phyloP scores from a whole-genome alignment of 192 early-diverging fungal genomes.

The Backusella mclennaniae region DNA sequence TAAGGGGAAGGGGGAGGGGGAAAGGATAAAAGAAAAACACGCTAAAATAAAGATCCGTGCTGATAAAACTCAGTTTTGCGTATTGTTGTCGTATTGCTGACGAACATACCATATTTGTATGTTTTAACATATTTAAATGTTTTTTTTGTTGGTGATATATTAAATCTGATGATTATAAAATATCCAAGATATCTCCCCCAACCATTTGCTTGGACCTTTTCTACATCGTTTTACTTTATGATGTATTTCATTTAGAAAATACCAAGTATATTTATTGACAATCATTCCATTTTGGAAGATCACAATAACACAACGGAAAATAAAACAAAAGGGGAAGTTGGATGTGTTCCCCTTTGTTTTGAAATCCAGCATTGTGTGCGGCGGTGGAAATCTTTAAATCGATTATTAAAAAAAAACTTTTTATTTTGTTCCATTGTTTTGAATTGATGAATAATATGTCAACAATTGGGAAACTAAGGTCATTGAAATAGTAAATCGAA shows the following conservation, averaged over 20 bases:
- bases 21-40: background rate
- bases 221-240: background rate
- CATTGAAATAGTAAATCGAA: too few relatives aligned
- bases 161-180: background rate
- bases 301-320: too few relatives aligned
- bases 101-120: background rate
- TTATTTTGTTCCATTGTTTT: too few relatives aligned
- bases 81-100: background rate
- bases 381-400: too few relatives aligned
- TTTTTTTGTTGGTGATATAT: too few relatives aligned
- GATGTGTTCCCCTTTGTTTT: background rate
- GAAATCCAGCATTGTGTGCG: background rate
- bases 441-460: too few relatives aligned
- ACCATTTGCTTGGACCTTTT: background rate
- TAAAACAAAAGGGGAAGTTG: background rate
- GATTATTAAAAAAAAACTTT: too few relatives aligned
- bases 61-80: background rate
- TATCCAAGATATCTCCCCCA: background rate
- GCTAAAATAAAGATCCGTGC: conserved; percentile 1
- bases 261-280: background rate
- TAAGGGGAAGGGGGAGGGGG: background rate
- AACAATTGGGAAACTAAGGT: too few relatives aligned
- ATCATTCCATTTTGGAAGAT: background rate
- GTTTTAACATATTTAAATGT: background rate
- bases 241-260: background rate